A percentile compares a stretch with the other conserved stretches of the same genome.
phyloP scores from a whole-genome alignment of 345 rosid species.

The Schrenkiella parvula region DNA sequence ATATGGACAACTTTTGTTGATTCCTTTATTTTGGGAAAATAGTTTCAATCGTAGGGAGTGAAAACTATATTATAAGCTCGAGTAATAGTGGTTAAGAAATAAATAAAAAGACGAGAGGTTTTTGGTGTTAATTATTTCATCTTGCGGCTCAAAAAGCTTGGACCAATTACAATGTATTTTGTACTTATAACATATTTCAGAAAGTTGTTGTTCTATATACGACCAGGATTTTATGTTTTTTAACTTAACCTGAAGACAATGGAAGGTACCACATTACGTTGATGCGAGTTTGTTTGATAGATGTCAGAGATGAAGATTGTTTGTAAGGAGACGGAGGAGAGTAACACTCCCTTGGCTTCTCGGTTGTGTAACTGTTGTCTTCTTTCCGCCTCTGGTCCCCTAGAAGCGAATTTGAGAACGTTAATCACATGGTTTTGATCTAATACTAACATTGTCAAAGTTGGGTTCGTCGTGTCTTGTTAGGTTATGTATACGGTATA shows the following conservation, averaged over 20 bases:
- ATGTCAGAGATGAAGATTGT: slow-evolving; percentile 38
- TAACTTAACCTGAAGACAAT: background rate
- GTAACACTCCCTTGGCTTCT: slow-evolving; percentile 66
- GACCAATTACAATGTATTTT: background rate
- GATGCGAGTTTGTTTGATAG: background rate
- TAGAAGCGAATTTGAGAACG: slow-evolving; percentile 29
- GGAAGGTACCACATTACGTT: background rate
- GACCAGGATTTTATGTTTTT: background rate
- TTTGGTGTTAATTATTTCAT: background rate
- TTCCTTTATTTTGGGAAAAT: background rate
- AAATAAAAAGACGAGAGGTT: background rate
- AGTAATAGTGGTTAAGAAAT: background rate
- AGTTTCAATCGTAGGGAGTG: background rate
- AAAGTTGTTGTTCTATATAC: background rate
- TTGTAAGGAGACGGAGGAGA: slow-evolving; percentile 61
- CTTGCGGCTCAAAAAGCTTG: background rate
- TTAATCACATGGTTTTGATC: background rate
- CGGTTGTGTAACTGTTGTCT: slow-evolving; percentile 32
- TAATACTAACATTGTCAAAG: background rate
- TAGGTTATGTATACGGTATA: slow-evolving; percentile 9
- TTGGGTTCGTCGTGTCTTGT: background rate
- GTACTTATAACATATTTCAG: background rate
- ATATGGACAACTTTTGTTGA: background rate
- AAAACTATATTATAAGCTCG: background rate
- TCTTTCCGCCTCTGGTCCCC: slow-evolving; percentile 60